These are phyloP conservation scores for Leccinum variicolor DNA, from an alignment of 768 basidiomycete genomes.

Conservation along the genomic window DNA sequence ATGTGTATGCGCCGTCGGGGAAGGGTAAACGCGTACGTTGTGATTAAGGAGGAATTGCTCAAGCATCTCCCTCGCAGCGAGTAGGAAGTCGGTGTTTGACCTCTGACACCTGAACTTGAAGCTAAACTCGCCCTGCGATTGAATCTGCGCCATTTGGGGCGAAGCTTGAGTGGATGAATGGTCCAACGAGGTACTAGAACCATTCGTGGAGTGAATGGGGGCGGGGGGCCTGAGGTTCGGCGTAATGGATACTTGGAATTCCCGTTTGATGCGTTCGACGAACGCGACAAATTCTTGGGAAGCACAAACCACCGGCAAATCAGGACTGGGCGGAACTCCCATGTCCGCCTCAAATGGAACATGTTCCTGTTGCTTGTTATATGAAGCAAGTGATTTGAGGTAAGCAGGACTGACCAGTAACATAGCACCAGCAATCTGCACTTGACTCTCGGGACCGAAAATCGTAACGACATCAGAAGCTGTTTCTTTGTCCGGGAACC, in stretches of 20 bases:
- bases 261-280: slow-evolving; percentile 87
- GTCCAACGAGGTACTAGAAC: slow-evolving; percentile 47
- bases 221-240: slow-evolving; percentile 63
- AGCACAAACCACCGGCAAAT: slow-evolving; percentile 70
- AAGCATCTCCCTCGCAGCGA: slow-evolving; percentile 85
- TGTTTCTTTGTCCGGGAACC: slow-evolving; percentile 90
- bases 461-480: slow-evolving; percentile 96
- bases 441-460: slow-evolving; percentile 95
- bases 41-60: slow-evolving; percentile 88
- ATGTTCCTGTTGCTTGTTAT: slow-evolving; percentile 64
- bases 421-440: slow-evolving; percentile 96
- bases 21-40: slow-evolving; percentile 79
- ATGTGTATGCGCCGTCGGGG: slow-evolving; percentile 73
- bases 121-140: slow-evolving; percentile 59
- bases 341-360: slow-evolving; percentile 96
- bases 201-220: slow-evolving; percentile 41
- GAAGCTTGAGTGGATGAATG: slow-evolving; percentile 33
- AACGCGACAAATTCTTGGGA: slow-evolving; percentile 85
- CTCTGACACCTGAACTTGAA: slow-evolving; percentile 97
- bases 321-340: slow-evolving; percentile 79
- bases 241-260: slow-evolving; percentile 86
- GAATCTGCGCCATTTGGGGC: slow-evolving; percentile 19
- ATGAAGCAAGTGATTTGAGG: not conserved
- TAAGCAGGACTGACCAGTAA: slow-evolving; percentile 59
- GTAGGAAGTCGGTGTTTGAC: slow-evolving; percentile 90